Evolutionary conservation across 257 asterid genomes (phyloP).

Genomic region (Nicotiana undulata): DNA sequence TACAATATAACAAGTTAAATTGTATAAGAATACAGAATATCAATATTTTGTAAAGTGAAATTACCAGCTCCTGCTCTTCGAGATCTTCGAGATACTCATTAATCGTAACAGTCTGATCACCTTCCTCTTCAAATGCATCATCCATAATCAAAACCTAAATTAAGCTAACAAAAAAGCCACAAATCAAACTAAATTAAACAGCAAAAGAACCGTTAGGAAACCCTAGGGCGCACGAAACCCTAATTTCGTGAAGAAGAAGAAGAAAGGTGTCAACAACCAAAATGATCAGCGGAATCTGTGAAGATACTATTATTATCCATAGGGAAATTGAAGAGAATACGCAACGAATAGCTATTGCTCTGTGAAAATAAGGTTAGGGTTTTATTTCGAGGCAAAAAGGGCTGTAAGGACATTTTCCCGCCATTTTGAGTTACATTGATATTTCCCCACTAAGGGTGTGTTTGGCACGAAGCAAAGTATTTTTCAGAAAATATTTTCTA

Average conservation of each 20-base stretch:
- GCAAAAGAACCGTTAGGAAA: not conserved
- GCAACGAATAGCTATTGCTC: not conserved
- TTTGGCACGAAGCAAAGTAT: too few species aligned
- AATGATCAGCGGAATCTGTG: not conserved
- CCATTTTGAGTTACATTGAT: constrained; percentile 19
- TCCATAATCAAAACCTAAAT: constrained; percentile 29
- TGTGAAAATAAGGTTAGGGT: constrained; percentile 13
- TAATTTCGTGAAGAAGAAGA: not conserved
- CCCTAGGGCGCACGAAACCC: not conserved
- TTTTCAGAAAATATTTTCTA: too few species aligned
- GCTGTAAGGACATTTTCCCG: constrained; percentile 36
- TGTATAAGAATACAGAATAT: not conserved
- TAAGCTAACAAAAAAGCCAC: not conserved
- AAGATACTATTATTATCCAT: not conserved
- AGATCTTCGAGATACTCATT: constrained; percentile 65
- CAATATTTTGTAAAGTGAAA: not conserved
- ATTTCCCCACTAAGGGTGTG: not conserved
- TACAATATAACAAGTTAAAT: not conserved
- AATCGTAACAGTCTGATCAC: constrained; percentile 65
- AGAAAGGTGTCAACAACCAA: not conserved
- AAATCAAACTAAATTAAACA: not conserved
- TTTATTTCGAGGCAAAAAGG: constrained; percentile 11
- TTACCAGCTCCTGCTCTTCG: constrained; percentile 77
- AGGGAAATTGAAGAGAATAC: not conserved
- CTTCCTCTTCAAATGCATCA: constrained; percentile 59